Conservation (phyloP, 2,329 filamentous ascomycete species). For the Fusarium sp. region DNA sequence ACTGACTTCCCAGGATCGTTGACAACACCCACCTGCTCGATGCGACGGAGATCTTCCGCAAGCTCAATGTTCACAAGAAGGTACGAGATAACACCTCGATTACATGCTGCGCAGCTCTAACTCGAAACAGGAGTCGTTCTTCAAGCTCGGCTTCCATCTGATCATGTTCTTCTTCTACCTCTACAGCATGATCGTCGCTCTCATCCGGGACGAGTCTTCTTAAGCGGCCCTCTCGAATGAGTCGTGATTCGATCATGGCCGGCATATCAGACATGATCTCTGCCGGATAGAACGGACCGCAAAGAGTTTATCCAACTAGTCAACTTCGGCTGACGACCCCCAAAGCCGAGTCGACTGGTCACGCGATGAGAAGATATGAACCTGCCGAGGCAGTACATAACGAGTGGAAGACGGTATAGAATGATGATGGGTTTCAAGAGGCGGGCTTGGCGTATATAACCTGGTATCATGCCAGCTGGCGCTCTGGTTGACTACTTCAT, state of each 20-base stretch:
- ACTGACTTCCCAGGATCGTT: slow-evolving; percentile 77
- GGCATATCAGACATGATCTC: slow-evolving; percentile 21
- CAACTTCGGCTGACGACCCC: slow-evolving; percentile 34
- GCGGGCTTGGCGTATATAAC: slow-evolving; percentile 51
- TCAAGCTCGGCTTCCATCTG: slow-evolving; percentile 98
- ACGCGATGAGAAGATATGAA: slow-evolving; percentile 42
- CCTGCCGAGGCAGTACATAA: slow-evolving; percentile 47
- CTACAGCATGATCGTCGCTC: slow-evolving; percentile 97
- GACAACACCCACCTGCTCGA: slow-evolving; percentile 98
- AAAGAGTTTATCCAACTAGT: slow-evolving; percentile 25
- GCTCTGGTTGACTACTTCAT: slow-evolving; percentile 53
- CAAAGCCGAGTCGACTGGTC: slow-evolving; percentile 38
- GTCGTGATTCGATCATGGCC: slow-evolving; percentile 27
- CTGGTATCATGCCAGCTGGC: slow-evolving; percentile 51
- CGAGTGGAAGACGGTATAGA: slow-evolving; percentile 49
- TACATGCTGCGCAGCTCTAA: slow-evolving; percentile 40
- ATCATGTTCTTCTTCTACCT: slow-evolving; percentile 99
- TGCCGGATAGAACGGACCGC: slow-evolving; percentile 26
- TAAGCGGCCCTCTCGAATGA: slow-evolving; percentile 63
- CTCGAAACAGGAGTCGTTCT: slow-evolving; percentile 87
- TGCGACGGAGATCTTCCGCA: slow-evolving; percentile 99
- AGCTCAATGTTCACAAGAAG: slow-evolving; percentile 99
- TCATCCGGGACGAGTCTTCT: slow-evolving; percentile 94
- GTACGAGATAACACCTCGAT: slow-evolving; percentile 60
- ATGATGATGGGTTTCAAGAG: slow-evolving; percentile 48